Percentiles rank a stretch among this genome's conserved stretches.
phyloP scores from a whole-genome alignment of 345 rosid species.

The Ceriops decandra region DNA sequence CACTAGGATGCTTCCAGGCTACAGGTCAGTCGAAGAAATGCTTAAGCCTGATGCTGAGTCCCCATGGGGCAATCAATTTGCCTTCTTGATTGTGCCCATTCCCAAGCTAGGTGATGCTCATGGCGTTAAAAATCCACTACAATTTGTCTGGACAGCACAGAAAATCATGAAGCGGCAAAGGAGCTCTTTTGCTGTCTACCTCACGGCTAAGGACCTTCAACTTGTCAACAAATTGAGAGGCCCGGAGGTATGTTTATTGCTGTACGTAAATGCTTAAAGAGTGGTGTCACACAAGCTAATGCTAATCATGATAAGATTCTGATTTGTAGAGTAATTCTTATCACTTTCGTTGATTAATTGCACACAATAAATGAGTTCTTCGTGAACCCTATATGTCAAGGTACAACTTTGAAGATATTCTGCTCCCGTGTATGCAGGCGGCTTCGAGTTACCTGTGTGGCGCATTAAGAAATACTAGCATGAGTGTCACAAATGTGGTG shows the following conservation, averaged over 20 bases:
- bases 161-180: slow-evolving; percentile 28
- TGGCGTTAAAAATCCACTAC: neutral
- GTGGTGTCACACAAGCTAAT: neutral
- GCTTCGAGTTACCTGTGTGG: slow-evolving; percentile 31
- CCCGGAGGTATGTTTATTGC: neutral
- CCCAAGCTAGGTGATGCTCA: slow-evolving; percentile 14
- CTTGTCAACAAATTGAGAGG: slow-evolving; percentile 25
- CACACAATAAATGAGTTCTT: too few relatives aligned
- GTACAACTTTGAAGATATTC: too few relatives aligned
- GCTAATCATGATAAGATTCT: neutral
- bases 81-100: slow-evolving; percentile 28
- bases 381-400: too few relatives aligned
- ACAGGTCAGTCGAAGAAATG: slow-evolving; percentile 48
- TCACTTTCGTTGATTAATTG: too few relatives aligned
- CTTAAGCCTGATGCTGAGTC: slow-evolving; percentile 27
- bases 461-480: slow-evolving; percentile 48
- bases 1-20: slow-evolving; percentile 37
- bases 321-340: too few relatives aligned
- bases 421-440: slow-evolving; percentile 12
- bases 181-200: slow-evolving; percentile 23
- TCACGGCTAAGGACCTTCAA: slow-evolving; percentile 29
- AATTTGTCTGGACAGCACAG: slow-evolving; percentile 15
- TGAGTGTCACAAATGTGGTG: slow-evolving; percentile 43
- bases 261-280: neutral
- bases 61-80: slow-evolving; percentile 49